phyloP scores from a whole-genome alignment of 2,329 filamentous ascomycete species.

The Pseudogymnoascus pannorum region DNA sequence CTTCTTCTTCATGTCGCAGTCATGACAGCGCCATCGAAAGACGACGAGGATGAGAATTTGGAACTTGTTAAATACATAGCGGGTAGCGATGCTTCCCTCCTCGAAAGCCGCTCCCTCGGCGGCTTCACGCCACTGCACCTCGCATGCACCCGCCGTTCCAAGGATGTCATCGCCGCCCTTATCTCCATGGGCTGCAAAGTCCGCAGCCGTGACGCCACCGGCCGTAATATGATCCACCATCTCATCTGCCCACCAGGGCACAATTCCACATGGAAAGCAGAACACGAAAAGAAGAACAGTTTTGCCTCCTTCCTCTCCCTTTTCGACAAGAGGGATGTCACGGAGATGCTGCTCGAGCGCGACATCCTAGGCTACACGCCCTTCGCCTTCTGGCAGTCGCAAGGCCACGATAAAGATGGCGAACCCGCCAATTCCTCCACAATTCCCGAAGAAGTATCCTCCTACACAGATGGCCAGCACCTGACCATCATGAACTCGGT shows the following conservation, averaged over 20 bases:
- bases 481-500: conserved; percentile 54
- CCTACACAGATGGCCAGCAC: conserved; percentile 48
- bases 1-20: conserved; percentile 62
- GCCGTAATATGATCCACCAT: conserved; percentile 63
- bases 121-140: conserved; percentile 62
- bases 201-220: conserved; percentile 49
- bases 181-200: conserved; percentile 65
- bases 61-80: conserved; percentile 60
- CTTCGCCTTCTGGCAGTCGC: conserved; percentile 58
- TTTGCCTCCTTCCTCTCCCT: conserved; percentile 47
- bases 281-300: conserved; percentile 22
- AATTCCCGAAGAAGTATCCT: conserved; percentile 43
- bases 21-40: conserved; percentile 29
- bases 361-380: conserved; percentile 44
- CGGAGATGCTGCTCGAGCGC: conserved; percentile 52
- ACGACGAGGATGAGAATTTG: conserved; percentile 33
- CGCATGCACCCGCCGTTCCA: conserved; percentile 51
- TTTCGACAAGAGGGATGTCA: conserved; percentile 49
- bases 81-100: conserved; percentile 48
- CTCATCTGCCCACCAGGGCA: conserved; percentile 31
- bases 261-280: background rate
- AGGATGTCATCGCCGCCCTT: conserved; percentile 51
- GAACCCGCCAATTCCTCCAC: conserved; percentile 26
- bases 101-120: conserved; percentile 53
- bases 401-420: conserved; percentile 31